Conservation (phyloP, 331 rosid genomes). For the Quercus tomentella region DNA sequence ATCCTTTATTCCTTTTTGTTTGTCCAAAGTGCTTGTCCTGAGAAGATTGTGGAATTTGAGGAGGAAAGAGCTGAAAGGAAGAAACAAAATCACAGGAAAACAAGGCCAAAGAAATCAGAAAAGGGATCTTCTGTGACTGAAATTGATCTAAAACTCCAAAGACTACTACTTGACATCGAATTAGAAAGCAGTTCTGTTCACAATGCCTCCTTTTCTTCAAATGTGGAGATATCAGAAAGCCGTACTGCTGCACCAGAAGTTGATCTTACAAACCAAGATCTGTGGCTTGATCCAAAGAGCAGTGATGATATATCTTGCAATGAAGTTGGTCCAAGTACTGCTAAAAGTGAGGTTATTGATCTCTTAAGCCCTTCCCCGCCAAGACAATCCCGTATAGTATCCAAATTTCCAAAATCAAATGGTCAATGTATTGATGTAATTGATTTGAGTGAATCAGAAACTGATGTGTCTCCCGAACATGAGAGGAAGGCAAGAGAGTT, state of each 20-base stretch:
- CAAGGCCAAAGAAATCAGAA: conserved; percentile 49
- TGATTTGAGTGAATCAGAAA: conserved; percentile 71
- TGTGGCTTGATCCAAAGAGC: conserved; percentile 4
- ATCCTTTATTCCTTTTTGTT: not conserved
- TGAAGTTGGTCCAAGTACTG: conserved; percentile 17
- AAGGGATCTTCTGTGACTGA: conserved; percentile 42
- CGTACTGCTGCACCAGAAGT: conserved; percentile 19
- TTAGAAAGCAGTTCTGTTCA: conserved; percentile 25
- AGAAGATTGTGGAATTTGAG: conserved; percentile 62
- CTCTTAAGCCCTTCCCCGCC: conserved; percentile 71
- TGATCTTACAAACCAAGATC: conserved; percentile 14
- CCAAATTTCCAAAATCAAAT: conserved; percentile 26
- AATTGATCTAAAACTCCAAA: conserved; percentile 52
- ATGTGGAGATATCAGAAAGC: conserved; percentile 11
- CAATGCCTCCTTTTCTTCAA: conserved; percentile 17
- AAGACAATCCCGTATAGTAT: conserved; percentile 8
- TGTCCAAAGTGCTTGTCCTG: conserved; percentile 70
- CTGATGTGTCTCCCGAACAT: conserved; percentile 59
- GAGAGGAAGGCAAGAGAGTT: conserved; percentile 57
- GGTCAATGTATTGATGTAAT: conserved; percentile 43
- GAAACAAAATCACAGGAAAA: conserved; percentile 48
- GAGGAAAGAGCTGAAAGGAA: conserved; percentile 42
- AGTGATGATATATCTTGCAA: conserved; percentile 3
- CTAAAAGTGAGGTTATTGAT: conserved; percentile 51
- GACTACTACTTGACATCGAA: conserved; percentile 48